Evolutionary conservation across 2,329 filamentous ascomycete species (phyloP).

Genomic region (Phaeosphaeria sp.): DNA sequence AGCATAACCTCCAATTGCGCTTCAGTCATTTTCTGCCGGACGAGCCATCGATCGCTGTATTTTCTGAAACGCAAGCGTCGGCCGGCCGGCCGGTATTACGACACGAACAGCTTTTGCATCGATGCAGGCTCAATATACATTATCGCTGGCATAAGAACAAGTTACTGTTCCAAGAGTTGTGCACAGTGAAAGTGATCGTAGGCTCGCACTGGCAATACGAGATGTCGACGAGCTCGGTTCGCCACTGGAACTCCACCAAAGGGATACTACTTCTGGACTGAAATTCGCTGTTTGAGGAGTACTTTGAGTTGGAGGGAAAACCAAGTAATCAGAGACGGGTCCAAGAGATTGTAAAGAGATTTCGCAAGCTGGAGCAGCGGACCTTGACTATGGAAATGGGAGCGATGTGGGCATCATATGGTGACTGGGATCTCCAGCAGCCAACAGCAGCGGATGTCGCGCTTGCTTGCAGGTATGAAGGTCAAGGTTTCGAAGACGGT

Average conservation of each 20-base stretch:
- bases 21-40: conserved; percentile 16
- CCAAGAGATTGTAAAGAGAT: not conserved
- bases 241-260: conserved; percentile 10
- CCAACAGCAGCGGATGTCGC: no score
- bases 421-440: conserved; percentile 4
- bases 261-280: conserved; percentile 14
- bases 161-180: not conserved
- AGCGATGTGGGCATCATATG: conserved; percentile 1
- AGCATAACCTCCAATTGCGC: conserved; percentile 5
- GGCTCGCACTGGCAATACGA: conserved; percentile 11
- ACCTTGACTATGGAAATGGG: not conserved
- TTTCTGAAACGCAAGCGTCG: conserved; percentile 12
- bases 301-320: conserved; percentile 6
- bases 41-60: conserved; percentile 15
- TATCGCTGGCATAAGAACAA: conserved; percentile 6
- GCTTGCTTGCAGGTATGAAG: conserved; percentile 7
- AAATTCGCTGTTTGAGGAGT: conserved; percentile 10
- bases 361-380: conserved; percentile 2
- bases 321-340: conserved; percentile 1
- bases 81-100: conserved; percentile 7
- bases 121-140: not conserved
- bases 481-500: not conserved
- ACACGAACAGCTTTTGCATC: not conserved
- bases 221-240: conserved; percentile 5
- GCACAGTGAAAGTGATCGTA: conserved; percentile 9